Evolutionary conservation across 257 asterid genomes (phyloP).

Genomic region (Solanum pimpinellifolium): DNA sequence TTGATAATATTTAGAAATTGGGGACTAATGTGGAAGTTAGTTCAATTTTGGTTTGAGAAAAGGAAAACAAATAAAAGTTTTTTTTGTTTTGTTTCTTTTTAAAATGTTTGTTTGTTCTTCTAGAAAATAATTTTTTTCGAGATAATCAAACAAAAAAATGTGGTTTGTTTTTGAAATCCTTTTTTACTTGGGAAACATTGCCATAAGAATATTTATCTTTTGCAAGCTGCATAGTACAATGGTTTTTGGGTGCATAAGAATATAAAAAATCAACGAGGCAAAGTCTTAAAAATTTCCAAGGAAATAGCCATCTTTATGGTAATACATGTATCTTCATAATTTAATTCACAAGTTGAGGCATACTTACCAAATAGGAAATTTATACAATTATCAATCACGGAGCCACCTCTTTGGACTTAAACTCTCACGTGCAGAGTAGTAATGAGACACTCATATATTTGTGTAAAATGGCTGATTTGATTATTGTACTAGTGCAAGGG

Average conservation of each 20-base stretch:
- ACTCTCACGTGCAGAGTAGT: background rate
- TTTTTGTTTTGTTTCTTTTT: no score
- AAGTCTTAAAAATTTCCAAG: background rate
- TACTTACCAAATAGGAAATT: background rate
- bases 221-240: background rate
- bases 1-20: no score
- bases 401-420: background rate
- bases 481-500: background rate
- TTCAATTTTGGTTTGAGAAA: no score
- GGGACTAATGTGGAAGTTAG: no score
- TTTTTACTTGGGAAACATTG: background rate
- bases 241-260: background rate
- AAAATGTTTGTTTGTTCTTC: no score
- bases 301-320: background rate
- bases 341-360: background rate
- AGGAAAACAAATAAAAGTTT: no score
- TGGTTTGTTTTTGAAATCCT: background rate
- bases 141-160: background rate
- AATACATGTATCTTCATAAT: background rate
- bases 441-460: no score
- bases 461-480: background rate
- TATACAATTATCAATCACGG: background rate
- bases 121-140: background rate
- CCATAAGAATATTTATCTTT: background rate
- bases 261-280: background rate